Percentiles rank a stretch among this genome's conserved stretches.
phyloP scores from a whole-genome alignment of 805 yeast genomes.

The Sugiyamaella valdiviana region DNA sequence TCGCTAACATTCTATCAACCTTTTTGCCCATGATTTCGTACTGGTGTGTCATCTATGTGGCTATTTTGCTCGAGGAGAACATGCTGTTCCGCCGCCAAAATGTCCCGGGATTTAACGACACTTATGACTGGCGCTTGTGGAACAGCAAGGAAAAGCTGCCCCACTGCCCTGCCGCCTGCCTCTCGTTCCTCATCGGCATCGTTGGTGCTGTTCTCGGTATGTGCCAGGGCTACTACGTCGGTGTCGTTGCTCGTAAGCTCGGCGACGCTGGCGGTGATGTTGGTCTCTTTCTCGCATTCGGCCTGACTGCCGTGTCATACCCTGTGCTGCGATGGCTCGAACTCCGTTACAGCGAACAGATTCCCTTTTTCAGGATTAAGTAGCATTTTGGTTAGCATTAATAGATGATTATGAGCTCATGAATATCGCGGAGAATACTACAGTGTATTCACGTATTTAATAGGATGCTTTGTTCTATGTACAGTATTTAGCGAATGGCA shows the following conservation, averaged over 20 bases:
- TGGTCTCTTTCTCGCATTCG: conserved; percentile 76
- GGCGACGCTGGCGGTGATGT: conserved; percentile 73
- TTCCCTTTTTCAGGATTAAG: neutral
- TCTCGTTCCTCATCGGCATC: conserved; percentile 62
- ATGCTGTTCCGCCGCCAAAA: conserved; percentile 53
- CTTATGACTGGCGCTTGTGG: conserved; percentile 74
- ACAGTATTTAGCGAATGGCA: conserved; percentile 16
- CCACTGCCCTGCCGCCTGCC: conserved; percentile 62
- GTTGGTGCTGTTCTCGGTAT: conserved; percentile 82
- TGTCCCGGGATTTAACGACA: conserved; percentile 36
- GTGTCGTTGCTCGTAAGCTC: conserved; percentile 59
- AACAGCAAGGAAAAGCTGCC: conserved; percentile 55
- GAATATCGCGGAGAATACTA: neutral
- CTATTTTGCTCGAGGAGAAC: conserved; percentile 67
- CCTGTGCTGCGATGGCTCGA: conserved; percentile 64
- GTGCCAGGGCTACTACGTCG: conserved; percentile 80
- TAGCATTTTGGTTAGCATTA: neutral
- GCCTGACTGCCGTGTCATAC: conserved; percentile 56
- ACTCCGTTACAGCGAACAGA: conserved; percentile 29
- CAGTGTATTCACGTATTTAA: neutral
- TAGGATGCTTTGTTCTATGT: conserved; percentile 3
- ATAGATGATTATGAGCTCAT: neutral
- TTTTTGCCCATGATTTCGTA: conserved; percentile 89
- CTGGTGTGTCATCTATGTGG: conserved; percentile 79
- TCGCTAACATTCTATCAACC: conserved; percentile 66